Base-by-base conservation (phyloP, 495 filamentous ascomycete genomes). In the Podospora tetraspora region DNA sequence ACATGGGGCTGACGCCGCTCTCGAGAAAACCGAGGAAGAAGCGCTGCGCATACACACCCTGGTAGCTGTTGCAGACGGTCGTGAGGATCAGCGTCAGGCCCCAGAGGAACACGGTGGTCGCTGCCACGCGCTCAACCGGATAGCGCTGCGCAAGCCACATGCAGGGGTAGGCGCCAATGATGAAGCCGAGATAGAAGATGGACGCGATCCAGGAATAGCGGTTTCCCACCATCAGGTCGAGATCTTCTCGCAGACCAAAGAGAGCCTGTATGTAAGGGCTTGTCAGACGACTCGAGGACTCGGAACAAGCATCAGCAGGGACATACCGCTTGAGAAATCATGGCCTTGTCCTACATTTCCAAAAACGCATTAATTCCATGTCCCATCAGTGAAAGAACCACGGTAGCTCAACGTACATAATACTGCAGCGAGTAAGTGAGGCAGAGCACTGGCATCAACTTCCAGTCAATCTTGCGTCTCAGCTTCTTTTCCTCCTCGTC, bases 11-110 rank as follows among this genome's bases (percentile, higher is more conserved):
- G 3, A 73, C 60, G 19, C 81, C 79, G 59, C 70, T 73, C 68
- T 84, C 83, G 13, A 83, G 68, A 30, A 84, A 70, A 1, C 83
- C 83, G 13, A 84, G 77, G 71, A 83, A 84, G 75, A 84, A 83
- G 56, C 83, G 71, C 63, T 84, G 78, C 11, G 75, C 78, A 43
- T 78, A 81, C 23, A 84, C 68, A 23, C 71, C 73, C 24, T 73
- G 69, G 62, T 75, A 83, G 63, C 75, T 76, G 56, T 66, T 66
- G 69, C 79, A 82, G 22, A 70, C 77, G 16, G 79, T 75, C 0
- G 83, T 83, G 37, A 69, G 63, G 34, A 73, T 67, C 59, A 73
- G 66, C 8, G 58, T 61, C 8, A 69, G 52, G 52, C 72, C 72
- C 72, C 72, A 73, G 24, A 73, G 62, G 21, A 72, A 63, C 52